Percentiles rank a stretch among this genome's conserved stretches.
Conservation (phyloP, 202 grass and related monocot genomes). For the Brachypodium distachyon region DNA sequence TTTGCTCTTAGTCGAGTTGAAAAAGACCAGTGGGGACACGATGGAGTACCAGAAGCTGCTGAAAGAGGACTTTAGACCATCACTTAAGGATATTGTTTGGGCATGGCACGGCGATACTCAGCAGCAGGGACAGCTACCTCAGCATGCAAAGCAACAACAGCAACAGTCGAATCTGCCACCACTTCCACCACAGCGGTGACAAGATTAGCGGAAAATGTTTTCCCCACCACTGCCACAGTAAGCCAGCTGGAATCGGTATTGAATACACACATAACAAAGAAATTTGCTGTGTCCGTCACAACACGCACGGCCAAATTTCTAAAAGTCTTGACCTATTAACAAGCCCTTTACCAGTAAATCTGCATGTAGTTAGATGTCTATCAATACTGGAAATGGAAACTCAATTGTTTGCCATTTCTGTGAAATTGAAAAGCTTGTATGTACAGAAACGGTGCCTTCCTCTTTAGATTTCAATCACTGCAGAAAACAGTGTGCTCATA, state of each 20-base stretch:
- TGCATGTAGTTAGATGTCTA: neutral
- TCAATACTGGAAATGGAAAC: neutral
- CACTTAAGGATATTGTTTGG: slow-evolving; percentile 57
- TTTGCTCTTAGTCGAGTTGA: slow-evolving; percentile 56
- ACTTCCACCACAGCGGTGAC: neutral
- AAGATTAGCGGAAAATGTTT: neutral
- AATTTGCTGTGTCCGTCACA: neutral
- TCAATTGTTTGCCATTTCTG: neutral
- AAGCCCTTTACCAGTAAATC: neutral
- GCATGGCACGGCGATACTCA: slow-evolving; percentile 44
- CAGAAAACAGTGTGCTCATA: neutral
- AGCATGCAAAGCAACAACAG: neutral
- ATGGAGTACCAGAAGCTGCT: slow-evolving; percentile 59
- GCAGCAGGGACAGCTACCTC: neutral
- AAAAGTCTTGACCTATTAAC: neutral
- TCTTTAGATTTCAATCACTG: neutral
- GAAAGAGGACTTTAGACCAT: slow-evolving; percentile 50
- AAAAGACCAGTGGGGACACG: slow-evolving; percentile 62
- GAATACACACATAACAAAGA: neutral
- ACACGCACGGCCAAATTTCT: neutral
- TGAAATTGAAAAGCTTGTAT: slow-evolving; percentile 16
- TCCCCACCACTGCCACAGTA: neutral
- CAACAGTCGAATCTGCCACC: neutral
- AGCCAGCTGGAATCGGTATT: neutral
- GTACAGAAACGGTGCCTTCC: neutral